Conservation (phyloP, 345 rosid genomes). For the Corchorus olitorius region DNA sequence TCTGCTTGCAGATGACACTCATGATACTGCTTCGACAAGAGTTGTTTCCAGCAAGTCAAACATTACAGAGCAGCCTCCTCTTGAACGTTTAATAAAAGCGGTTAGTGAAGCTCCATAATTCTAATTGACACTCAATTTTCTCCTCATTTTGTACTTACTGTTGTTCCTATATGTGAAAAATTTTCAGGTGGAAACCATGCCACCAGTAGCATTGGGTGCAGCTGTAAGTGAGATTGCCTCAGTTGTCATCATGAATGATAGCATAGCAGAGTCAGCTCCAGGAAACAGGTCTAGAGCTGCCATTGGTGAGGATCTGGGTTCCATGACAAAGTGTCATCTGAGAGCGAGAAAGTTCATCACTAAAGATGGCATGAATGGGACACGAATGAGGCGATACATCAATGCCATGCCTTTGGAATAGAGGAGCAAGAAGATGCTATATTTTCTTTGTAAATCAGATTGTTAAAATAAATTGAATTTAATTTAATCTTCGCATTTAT, state of each 20-base stretch:
- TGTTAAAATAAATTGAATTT: too few relatives aligned
- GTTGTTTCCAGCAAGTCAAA: slow-evolving; percentile 58
- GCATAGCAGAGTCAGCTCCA: slow-evolving; percentile 91
- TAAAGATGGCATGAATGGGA: slow-evolving; percentile 76
- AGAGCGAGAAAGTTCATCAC: slow-evolving; percentile 77
- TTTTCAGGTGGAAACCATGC: slow-evolving; percentile 73
- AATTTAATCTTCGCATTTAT: too few relatives aligned
- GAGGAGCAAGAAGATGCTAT: too few relatives aligned
- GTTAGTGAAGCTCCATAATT: slow-evolving; percentile 46
- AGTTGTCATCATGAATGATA: slow-evolving; percentile 87
- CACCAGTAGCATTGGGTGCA: slow-evolving; percentile 70
- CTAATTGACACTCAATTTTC: slow-evolving; percentile 10
- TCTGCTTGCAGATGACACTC: slow-evolving; percentile 74
- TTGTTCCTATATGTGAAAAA: not conserved
- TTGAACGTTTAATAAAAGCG: slow-evolving; percentile 82
- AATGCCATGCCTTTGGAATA: slow-evolving; percentile 58
- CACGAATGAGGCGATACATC: slow-evolving; percentile 81
- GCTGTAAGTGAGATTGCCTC: slow-evolving; percentile 84
- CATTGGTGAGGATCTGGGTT: slow-evolving; percentile 95
- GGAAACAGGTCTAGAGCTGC: slow-evolving; percentile 97
- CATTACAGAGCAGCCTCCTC: slow-evolving; percentile 62
- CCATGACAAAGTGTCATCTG: slow-evolving; percentile 86
- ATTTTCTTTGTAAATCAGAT: too few relatives aligned
- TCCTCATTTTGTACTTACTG: slow-evolving; percentile 1
- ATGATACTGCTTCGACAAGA: slow-evolving; percentile 46